Conservation (phyloP, 768 basidiomycete species). For the Suillus hirtellus region DNA sequence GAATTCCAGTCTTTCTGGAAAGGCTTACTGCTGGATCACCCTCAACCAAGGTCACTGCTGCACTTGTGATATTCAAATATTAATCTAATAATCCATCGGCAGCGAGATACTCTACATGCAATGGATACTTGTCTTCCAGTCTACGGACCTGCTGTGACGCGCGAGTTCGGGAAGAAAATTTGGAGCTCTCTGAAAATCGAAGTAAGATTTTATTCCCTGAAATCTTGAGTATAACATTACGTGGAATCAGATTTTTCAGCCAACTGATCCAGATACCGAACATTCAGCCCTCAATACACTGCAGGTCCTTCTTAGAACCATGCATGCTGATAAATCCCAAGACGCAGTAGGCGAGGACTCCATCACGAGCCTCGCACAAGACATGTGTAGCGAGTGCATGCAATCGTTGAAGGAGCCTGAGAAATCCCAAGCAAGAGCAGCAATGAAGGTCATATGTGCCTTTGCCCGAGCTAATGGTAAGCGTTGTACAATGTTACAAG, state of each 20-base stretch:
- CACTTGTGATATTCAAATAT: not conserved
- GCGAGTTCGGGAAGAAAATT: conserved; percentile 68
- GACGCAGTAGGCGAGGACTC: conserved; percentile 36
- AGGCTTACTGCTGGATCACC: conserved; percentile 85
- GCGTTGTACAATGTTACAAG: conserved; percentile 38
- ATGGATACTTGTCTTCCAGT: conserved; percentile 78
- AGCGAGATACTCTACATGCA: conserved; percentile 87
- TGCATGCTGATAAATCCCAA: conserved; percentile 53
- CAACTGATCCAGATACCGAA: conserved; percentile 77
- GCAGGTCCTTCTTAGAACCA: conserved; percentile 70
- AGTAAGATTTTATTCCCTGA: conserved; percentile 39
- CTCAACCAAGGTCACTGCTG: conserved; percentile 65
- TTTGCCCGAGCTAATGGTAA: conserved; percentile 67
- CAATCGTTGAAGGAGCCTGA: conserved; percentile 85
- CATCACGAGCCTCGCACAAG: conserved; percentile 62
- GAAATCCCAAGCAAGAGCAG: conserved; percentile 88
- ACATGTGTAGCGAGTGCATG: conserved; percentile 81
- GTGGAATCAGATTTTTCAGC: conserved; percentile 80
- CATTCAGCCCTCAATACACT: conserved; percentile 69
- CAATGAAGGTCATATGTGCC: conserved; percentile 78
- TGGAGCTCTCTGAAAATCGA: conserved; percentile 93
- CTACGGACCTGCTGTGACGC: conserved; percentile 68
- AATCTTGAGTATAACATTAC: conserved; percentile 8
- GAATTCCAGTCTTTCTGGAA: conserved; percentile 87
- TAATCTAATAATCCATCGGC: conserved; percentile 11